These are phyloP conservation scores for Lactarius hengduanensis DNA, from an alignment of 768 basidiomycete genomes.

Conservation along the genomic window DNA sequence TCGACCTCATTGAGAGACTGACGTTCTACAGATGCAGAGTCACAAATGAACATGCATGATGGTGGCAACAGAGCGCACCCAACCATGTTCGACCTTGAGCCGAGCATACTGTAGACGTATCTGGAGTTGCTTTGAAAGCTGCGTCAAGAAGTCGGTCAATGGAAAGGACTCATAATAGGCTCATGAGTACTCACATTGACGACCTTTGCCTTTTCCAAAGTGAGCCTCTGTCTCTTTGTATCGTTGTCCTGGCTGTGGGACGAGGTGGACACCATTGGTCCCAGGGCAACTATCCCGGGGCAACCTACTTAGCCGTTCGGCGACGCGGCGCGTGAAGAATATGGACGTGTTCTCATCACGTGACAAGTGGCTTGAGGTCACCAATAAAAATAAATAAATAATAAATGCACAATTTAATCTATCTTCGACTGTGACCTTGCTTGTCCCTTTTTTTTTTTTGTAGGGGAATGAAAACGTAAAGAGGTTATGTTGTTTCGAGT, in stretches of 20 bases:
- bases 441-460: no score
- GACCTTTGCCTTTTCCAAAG: conserved; percentile 55
- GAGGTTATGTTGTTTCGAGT: no score
- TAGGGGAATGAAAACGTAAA: no score
- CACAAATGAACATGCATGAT: conserved; percentile 4
- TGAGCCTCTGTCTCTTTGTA: conserved; percentile 44
- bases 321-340: conserved; percentile 20
- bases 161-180: neutral
- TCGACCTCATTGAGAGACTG: conserved; percentile 78
- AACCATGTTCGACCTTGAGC: conserved; percentile 75
- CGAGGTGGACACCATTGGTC: conserved; percentile 19
- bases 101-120: conserved; percentile 72
- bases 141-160: neutral
- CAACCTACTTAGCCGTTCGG: neutral
- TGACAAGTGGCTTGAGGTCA: conserved; percentile 6
- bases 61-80: conserved; percentile 48
- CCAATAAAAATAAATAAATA: neutral
- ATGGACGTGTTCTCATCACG: conserved; percentile 30
- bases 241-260: conserved; percentile 18
- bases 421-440: no score
- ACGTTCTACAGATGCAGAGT: conserved; percentile 47
- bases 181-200: conserved; percentile 45
- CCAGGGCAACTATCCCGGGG: no score
- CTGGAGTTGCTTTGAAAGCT: conserved; percentile 71
- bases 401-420: neutral